Evolutionary conservation across 805 yeast species (phyloP).

Genomic region (Danielia reshetovae): DNA sequence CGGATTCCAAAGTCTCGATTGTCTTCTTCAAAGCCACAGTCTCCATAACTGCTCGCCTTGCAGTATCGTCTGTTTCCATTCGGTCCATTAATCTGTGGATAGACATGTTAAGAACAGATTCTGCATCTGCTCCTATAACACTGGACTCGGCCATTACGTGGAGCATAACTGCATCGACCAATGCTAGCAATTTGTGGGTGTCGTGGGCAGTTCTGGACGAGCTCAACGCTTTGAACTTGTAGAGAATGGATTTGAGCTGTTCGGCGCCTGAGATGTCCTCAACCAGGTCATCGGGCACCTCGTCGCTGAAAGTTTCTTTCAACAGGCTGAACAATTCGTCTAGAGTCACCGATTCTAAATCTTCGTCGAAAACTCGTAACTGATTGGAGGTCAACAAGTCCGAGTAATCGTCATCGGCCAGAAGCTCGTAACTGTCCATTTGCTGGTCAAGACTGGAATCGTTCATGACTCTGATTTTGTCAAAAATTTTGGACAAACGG

Average conservation of each 20-base stretch:
- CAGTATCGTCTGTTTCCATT: constrained; percentile 31
- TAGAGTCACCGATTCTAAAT: constrained; percentile 7
- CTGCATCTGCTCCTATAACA: constrained; percentile 20
- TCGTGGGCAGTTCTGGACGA: constrained; percentile 24
- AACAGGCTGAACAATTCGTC: constrained; percentile 15
- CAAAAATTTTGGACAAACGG: constrained; percentile 30
- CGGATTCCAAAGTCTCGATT: constrained; percentile 19
- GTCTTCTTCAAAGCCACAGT: constrained; percentile 21
- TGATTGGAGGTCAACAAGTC: constrained; percentile 15
- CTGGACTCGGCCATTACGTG: constrained; percentile 27
- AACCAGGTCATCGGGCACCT: constrained; percentile 1
- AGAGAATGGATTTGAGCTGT: constrained; percentile 22
- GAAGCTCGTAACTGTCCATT: constrained; percentile 34
- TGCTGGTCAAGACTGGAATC: constrained; percentile 32
- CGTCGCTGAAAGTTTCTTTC: constrained; percentile 6
- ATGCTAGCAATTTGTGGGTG: constrained; percentile 20
- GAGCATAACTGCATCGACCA: constrained; percentile 30
- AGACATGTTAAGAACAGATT: constrained; percentile 26
- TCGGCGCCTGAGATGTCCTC: constrained; percentile 6
- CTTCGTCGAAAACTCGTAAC: constrained; percentile 5
- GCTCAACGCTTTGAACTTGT: constrained; percentile 24
- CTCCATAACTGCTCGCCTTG: constrained; percentile 32
- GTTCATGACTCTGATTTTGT: constrained; percentile 28
- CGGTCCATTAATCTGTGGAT: constrained; percentile 34
- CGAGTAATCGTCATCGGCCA: constrained; percentile 37